Conservation (phyloP, 1,284 basidiomycete genomes). For the Sutorius eximius region DNA sequence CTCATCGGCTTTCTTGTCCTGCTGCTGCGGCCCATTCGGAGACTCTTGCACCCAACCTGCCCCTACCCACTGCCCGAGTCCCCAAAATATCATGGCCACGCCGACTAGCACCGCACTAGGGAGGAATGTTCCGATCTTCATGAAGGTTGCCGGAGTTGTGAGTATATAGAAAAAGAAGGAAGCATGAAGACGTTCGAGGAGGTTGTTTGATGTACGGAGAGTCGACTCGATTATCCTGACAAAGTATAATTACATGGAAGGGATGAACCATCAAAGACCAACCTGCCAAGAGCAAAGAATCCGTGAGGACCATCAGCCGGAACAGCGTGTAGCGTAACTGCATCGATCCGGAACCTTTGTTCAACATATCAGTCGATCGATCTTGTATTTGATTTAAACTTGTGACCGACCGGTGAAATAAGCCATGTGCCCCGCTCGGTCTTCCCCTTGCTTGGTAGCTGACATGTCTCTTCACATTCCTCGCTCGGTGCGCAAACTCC, state of each 20-base stretch:
- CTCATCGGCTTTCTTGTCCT: conserved; percentile 15
- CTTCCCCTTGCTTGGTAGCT: conserved; percentile 67
- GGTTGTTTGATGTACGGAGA: conserved; percentile 86
- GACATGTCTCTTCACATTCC: conserved; percentile 65
- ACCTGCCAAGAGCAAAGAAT: conserved; percentile 90
- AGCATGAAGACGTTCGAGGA: conserved; percentile 90
- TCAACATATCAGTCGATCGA: conserved; percentile 12
- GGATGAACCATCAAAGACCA: conserved; percentile 19
- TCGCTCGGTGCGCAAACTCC: conserved; percentile 57
- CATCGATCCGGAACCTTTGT: conserved; percentile 87
- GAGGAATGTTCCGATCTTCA: conserved; percentile 88
- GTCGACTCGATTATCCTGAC: conserved; percentile 79
- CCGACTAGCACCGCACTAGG: conserved; percentile 83
- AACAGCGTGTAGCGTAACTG: conserved; percentile 86
- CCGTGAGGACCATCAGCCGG: conserved; percentile 93
- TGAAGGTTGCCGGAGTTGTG: conserved; percentile 71
- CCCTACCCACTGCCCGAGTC: conserved; percentile 70
- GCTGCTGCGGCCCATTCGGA: background rate
- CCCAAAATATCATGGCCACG: conserved; percentile 79
- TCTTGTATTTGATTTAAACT: background rate
- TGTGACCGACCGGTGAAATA: conserved; percentile 70
- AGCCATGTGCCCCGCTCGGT: conserved; percentile 76
- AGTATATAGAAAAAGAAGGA: conserved; percentile 95
- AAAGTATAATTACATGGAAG: background rate
- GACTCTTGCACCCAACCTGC: conserved; percentile 51